Percentiles rank a stretch among this genome's conserved stretches.
phyloP scores from a whole-genome alignment of 1,284 basidiomycete species.

The Cutaneotrichosporon sp. region DNA sequence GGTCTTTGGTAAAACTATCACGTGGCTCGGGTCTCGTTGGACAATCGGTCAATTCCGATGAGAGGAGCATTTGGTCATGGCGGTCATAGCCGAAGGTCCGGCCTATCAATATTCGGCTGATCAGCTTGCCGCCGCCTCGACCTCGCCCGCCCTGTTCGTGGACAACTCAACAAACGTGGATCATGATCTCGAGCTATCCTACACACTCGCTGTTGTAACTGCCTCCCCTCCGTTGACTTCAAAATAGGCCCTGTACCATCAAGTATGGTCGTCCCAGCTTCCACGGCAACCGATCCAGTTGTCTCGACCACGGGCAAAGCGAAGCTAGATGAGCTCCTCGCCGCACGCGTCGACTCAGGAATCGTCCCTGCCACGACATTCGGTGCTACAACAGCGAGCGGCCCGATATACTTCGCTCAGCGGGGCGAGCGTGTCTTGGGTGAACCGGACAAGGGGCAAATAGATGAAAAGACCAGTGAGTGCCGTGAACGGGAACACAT shows the following conservation, averaged over 20 bases:
- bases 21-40: too few relatives aligned
- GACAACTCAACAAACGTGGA: too few relatives aligned
- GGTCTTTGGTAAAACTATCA: too few relatives aligned
- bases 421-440: constrained; percentile 31
- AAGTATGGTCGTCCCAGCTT: neutral
- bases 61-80: too few relatives aligned
- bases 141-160: too few relatives aligned
- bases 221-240: neutral
- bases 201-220: too few relatives aligned
- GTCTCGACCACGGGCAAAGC: constrained; percentile 19
- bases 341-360: constrained; percentile 13
- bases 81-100: too few relatives aligned
- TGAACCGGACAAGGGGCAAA: constrained; percentile 23
- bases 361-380: constrained; percentile 29
- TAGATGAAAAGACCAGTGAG: constrained; percentile 36
- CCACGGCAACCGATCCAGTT: constrained; percentile 2
- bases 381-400: constrained; percentile 33
- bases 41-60: too few relatives aligned
- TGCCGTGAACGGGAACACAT: too few relatives aligned
- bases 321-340: constrained; percentile 25
- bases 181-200: too few relatives aligned
- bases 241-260: neutral
- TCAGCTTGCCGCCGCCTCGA: too few relatives aligned
- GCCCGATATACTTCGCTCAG: constrained; percentile 29
- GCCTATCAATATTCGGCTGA: too few relatives aligned